These are phyloP conservation scores for Fusarium sororula DNA, from an alignment of 2,329 filamentous ascomycete genomes.

Conservation along the genomic window DNA sequence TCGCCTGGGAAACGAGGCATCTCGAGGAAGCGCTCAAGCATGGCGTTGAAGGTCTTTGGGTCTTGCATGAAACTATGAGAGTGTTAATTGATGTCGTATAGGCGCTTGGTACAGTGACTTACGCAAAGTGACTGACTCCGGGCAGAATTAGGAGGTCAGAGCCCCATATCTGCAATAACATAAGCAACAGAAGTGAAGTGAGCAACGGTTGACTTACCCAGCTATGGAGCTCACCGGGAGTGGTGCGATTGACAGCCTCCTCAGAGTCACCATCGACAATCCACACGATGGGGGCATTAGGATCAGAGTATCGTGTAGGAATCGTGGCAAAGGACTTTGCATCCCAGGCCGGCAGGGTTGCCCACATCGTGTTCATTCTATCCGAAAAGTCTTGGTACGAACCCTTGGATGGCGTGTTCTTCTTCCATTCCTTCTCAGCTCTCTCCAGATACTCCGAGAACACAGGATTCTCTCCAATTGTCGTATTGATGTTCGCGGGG, in stretches of 20 bases:
- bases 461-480: background rate
- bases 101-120: background rate
- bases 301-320: background rate
- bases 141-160: background rate
- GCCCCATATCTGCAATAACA: background rate
- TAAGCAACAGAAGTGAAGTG: too few species aligned
- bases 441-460: background rate
- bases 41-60: background rate
- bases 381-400: background rate
- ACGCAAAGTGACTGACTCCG: slow-evolving; percentile 9
- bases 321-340: background rate
- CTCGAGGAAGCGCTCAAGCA: background rate
- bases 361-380: background rate
- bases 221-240: background rate
- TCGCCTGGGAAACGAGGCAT: background rate
- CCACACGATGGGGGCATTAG: background rate
- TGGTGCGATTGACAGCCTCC: background rate
- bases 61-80: background rate
- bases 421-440: background rate
- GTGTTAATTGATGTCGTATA: background rate
- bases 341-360: background rate
- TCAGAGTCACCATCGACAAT: background rate
- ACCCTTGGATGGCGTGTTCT: background rate
- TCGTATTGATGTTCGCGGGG: background rate
- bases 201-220: background rate